Evolutionary conservation across 2,329 filamentous ascomycete genomes (phyloP), one percentile per base, ranked within the genome.

Genomic region (Clonostachys byssicola): DNA sequence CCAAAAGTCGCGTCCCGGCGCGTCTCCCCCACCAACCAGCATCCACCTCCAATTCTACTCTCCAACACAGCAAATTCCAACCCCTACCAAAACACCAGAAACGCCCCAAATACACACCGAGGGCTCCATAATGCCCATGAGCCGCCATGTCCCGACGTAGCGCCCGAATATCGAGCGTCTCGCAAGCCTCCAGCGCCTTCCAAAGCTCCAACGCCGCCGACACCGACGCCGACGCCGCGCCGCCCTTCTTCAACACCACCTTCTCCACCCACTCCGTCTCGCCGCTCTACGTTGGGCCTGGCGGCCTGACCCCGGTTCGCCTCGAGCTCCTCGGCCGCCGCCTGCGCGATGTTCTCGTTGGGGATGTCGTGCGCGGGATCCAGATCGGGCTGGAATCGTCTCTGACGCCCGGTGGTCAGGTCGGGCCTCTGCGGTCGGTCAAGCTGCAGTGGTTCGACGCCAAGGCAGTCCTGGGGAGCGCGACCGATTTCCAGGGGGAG

Each of bases 331-430:
- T 82, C 1, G 71, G 75, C 1, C 68, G 68, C 8, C 68, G 74
- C 3, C 61, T 83, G 3, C 73, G 78, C 38, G 78, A 83, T 43
- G 67, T 67, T 2, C 68, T 83, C 0, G 77, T 81, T 0, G 79
- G 79, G 14, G 79, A 83, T 53, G 73, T 80, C 2, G 75, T 83
- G n/a, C 75, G 80, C 47, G 80, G 80, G 40, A 73, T 83, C 16
- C 77, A 82, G 52, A 71, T 83, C 16, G 72, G 72, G 0, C 55
- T 77, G 5, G 67, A 71, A 43, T 62, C 67, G 6, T 68, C 67
- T 16, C 72, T 74, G 23, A 68, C 67, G 14, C 54, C 64, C 7
- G 48, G 53, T 13, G 66, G 66, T 2, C 67, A 70, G 44, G 65
- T 70, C 12, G 67, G 67, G 4, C 63, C 70, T 3, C 54, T 83